Evolutionary conservation across 1,284 basidiomycete species (phyloP), one percentile per base, ranked within the genome.

Genomic region (Agaricales sp.): DNA sequence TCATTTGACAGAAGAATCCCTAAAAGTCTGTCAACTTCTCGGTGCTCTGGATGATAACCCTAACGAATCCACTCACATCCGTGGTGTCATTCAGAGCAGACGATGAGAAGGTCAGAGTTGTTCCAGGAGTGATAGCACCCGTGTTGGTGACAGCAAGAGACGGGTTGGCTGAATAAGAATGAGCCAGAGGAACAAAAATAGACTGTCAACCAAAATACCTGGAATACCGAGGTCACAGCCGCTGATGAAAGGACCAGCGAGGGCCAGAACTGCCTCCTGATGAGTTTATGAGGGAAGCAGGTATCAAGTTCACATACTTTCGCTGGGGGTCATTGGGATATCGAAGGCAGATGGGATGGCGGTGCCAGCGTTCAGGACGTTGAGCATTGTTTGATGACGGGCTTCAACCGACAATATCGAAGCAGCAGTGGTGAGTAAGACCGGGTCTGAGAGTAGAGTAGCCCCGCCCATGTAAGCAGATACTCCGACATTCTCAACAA

Each of bases 321-420:
- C 82, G 41, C 68, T 68, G 2, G 87, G 86, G 3, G 69, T 66
- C 19, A 92, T 67, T 8, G 79, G 70, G 46, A 90, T 68, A 59
- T 91, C 87, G 59, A 90, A 91, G 0, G 83, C 69, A 35, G 73
- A 63, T 4, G 87, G 79, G 48, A 86, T 76, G 16, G 78, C 70
- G 4, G 70, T 73, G 12, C 77, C 82, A 50, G 69, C 71, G 51
- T 72, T 75, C 51, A 91, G 59, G 52, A 87, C 60, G 67, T 91
- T 90, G 41, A 90, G 70, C 30, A 90, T 65, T 3, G 80, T 82
- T 62, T 88, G 83, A 61, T 92, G 88, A 50, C 90, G 82, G 21
- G 87, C 83, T 62, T 92, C 89, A 48, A 87, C 72, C 30, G 89
- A 87, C 61, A 89, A 62, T 65, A 92, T 92, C 22, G 81, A 80